phyloP scores from a whole-genome alignment of 2,329 filamentous ascomycete genomes.

The Aphanocladium album region DNA sequence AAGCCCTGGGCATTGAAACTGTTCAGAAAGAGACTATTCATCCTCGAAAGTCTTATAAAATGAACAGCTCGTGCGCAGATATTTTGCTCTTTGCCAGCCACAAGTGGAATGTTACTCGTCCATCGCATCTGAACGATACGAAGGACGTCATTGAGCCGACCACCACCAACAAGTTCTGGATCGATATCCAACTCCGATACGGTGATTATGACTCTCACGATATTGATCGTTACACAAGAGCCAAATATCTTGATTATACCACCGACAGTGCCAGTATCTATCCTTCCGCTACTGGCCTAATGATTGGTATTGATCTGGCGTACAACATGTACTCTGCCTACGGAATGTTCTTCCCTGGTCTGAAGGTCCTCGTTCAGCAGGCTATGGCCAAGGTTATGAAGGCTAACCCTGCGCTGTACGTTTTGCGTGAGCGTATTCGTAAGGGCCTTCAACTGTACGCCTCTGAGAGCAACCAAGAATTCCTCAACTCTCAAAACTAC shows the following conservation, averaged over 20 bases:
- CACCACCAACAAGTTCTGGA: slow-evolving; percentile 98
- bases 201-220: slow-evolving; percentile 99
- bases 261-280: slow-evolving; percentile 99
- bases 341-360: slow-evolving; percentile 95
- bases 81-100: slow-evolving; percentile 95
- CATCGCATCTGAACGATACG: slow-evolving; percentile 89
- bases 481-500: slow-evolving; percentile 98
- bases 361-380: slow-evolving; percentile 93
- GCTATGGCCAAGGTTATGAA: slow-evolving; percentile 99
- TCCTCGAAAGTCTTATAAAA: slow-evolving; percentile 99
- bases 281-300: slow-evolving; percentile 89
- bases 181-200: slow-evolving; percentile 93
- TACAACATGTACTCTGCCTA: slow-evolving; percentile 99
- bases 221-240: slow-evolving; percentile 94
- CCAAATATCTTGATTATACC: slow-evolving; percentile 98
- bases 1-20: slow-evolving; percentile 91
- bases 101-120: slow-evolving; percentile 97
- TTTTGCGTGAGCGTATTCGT: slow-evolving; percentile 92
- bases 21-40: slow-evolving; percentile 99
- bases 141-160: slow-evolving; percentile 93
- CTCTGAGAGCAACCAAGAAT: slow-evolving; percentile 98
- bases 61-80: slow-evolving; percentile 99
- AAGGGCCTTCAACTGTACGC: slow-evolving; percentile 98
- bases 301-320: slow-evolving; percentile 95
- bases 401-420: slow-evolving; percentile 93